Evolutionary conservation across 108 stramenopile genomes (phyloP).

Genomic region (Cyclotella choctawhatcheeana): DNA sequence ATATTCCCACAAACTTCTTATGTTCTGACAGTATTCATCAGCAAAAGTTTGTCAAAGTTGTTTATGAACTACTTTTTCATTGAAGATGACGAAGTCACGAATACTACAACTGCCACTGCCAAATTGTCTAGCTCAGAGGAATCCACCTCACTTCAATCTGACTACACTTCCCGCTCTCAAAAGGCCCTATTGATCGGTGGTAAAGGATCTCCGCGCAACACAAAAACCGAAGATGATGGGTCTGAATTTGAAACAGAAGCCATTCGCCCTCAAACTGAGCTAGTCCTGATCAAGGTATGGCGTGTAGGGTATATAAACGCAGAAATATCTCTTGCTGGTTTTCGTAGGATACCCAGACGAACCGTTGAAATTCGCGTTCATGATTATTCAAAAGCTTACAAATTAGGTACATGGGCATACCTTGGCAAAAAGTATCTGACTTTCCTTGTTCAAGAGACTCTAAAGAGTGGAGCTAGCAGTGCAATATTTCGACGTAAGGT

Average conservation of each 20-base stretch:
- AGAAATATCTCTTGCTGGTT: constrained; percentile 46
- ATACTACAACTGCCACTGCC: constrained; percentile 18
- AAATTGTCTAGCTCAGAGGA: constrained; percentile 28
- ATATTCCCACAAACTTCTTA: constrained; percentile 52
- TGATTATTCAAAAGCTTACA: constrained; percentile 52
- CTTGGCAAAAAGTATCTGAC: constrained; percentile 48
- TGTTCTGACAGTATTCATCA: constrained; percentile 44
- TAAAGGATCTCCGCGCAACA: constrained; percentile 29
- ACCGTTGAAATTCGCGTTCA: constrained; percentile 45
- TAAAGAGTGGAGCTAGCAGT: constrained; percentile 61
- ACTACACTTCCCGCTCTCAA: constrained; percentile 24
- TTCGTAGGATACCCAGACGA: constrained; percentile 39
- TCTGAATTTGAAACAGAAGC: not conserved
- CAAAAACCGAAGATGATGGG: constrained; percentile 6
- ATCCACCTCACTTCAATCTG: constrained; percentile 17
- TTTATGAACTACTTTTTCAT: constrained; percentile 54
- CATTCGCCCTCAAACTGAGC: constrained; percentile 9
- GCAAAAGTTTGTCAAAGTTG: constrained; percentile 49
- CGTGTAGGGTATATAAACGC: constrained; percentile 54
- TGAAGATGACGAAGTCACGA: constrained; percentile 34
- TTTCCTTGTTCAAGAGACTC: constrained; percentile 51
- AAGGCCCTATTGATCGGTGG: constrained; percentile 46
- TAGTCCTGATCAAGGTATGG: constrained; percentile 57
- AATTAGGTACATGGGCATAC: constrained; percentile 47
- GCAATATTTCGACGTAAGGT: constrained; percentile 46